Percentiles rank a stretch among this genome's conserved stretches.
Evolutionary conservation across 805 yeast genomes (phyloP).

Genomic region (Yarrowia sp.): DNA sequence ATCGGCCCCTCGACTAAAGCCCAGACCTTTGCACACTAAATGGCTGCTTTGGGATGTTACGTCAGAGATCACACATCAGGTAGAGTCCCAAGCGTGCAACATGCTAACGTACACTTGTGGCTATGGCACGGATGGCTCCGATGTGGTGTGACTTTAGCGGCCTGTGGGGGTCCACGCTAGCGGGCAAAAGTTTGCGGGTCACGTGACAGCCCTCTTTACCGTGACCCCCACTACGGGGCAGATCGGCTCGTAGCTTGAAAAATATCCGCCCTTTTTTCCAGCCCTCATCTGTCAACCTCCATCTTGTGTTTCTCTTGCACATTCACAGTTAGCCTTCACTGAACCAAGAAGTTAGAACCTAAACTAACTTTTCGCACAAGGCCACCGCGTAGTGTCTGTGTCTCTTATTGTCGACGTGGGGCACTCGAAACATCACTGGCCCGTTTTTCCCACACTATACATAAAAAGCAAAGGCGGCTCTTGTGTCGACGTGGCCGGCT

Average conservation of each 20-base stretch:
- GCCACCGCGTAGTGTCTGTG: not conserved
- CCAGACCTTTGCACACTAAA: not conserved
- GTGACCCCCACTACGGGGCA: too few relatives aligned
- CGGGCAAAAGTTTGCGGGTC: not conserved
- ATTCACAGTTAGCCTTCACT: slow-evolving; percentile 6
- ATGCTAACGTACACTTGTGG: not conserved
- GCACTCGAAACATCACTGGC: too few relatives aligned
- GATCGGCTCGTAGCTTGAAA: too few relatives aligned
- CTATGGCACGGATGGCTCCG: not conserved
- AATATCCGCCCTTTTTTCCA: too few relatives aligned
- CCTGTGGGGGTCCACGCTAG: too few relatives aligned
- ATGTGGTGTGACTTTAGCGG: too few relatives aligned
- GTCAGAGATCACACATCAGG: too few relatives aligned
- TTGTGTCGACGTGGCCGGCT: too few relatives aligned
- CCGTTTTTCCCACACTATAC: too few relatives aligned
- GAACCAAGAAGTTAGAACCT: slow-evolving; percentile 4
- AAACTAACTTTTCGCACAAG: not conserved
- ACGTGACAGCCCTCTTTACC: not conserved
- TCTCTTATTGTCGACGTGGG: too few relatives aligned
- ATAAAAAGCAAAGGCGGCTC: not conserved
- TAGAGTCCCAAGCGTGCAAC: too few relatives aligned
- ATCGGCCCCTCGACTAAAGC: too few relatives aligned
- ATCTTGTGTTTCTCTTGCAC: not conserved
- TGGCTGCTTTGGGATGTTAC: slow-evolving; percentile 9
- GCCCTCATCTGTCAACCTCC: not conserved